Evolutionary conservation across 202 grass and related monocot species (phyloP).

Genomic region (Brachypodium distachyon): DNA sequence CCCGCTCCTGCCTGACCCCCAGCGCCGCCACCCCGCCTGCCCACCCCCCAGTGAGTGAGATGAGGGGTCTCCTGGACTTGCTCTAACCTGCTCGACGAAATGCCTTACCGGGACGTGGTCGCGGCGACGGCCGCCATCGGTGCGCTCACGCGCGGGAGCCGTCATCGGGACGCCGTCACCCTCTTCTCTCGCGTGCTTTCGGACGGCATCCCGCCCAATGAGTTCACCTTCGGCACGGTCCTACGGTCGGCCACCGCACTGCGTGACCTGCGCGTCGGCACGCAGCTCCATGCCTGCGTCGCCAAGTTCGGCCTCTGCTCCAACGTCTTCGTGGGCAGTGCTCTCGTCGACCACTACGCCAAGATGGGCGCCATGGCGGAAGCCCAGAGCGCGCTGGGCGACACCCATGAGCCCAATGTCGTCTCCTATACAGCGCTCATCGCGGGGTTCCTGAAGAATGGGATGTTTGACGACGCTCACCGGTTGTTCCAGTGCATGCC

Average conservation of each 20-base stretch:
- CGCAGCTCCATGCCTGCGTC: conserved; percentile 59
- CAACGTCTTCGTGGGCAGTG: conserved; percentile 65
- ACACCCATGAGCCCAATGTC: conserved; percentile 59
- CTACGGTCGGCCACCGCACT: conserved; percentile 51
- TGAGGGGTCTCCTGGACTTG: no score
- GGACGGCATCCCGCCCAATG: conserved; percentile 37
- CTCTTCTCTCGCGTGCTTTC: conserved; percentile 43
- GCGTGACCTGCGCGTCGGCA: conserved; percentile 25
- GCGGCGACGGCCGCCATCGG: conserved; percentile 54
- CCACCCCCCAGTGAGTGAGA: not conserved
- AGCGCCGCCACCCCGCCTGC: not conserved
- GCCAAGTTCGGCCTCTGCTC: conserved; percentile 59
- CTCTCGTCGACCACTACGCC: conserved; percentile 70
- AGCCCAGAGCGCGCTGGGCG: conserved; percentile 36
- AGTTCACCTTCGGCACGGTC: conserved; percentile 75
- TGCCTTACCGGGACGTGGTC: conserved; percentile 44
- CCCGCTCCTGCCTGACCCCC: no score
- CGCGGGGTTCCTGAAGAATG: conserved; percentile 48
- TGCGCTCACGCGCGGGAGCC: conserved; percentile 35
- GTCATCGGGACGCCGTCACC: conserved; percentile 36
- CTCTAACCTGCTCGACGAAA: conserved; percentile 64
- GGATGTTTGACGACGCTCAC: conserved; percentile 39
- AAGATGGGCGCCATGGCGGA: conserved; percentile 64
- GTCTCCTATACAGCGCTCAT: conserved; percentile 65
- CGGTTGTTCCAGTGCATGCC: conserved; percentile 58